Percentiles rank a stretch among this genome's conserved stretches.
phyloP scores from a whole-genome alignment of 345 rosid genomes.

The Euphorbia peplus region DNA sequence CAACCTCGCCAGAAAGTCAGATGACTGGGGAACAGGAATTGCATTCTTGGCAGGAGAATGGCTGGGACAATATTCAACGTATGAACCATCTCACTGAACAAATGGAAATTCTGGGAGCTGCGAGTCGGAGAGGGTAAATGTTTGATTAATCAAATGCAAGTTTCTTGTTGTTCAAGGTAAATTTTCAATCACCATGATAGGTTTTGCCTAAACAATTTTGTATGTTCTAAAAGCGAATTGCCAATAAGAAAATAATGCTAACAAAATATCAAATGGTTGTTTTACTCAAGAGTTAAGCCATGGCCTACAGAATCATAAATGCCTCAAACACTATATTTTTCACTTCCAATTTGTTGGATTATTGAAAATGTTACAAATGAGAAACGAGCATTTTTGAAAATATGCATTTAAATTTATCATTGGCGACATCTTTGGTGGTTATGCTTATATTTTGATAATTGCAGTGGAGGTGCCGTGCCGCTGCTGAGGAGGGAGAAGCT shows the following conservation, averaged over 20 bases:
- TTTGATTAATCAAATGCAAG: constrained; percentile 6
- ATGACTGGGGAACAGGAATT: constrained; percentile 19
- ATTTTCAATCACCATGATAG: constrained; percentile 3
- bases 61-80: constrained; percentile 15
- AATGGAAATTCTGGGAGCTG: constrained; percentile 23
- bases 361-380: neutral
- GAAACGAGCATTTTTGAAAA: neutral
- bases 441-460: neutral
- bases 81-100: constrained; percentile 28
- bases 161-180: constrained; percentile 24
- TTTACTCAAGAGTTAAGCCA: neutral
- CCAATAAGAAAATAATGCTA: neutral
- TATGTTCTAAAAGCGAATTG: neutral
- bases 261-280: neutral
- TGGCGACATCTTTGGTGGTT: neutral
- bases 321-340: neutral
- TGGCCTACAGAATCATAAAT: neutral
- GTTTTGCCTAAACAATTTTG: neutral
- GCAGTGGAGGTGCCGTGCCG: constrained; percentile 16
- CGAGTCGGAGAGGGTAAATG: constrained; percentile 31
- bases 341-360: neutral
- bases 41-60: constrained; percentile 20
- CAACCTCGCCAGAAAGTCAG: constrained; percentile 5
- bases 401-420: neutral
- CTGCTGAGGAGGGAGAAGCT: constrained; percentile 4